A percentile compares a stretch with the other conserved stretches of the same genome.
Evolutionary conservation across 2,329 filamentous ascomycete species (phyloP).

Genomic region (Cladophialophora carrionii): DNA sequence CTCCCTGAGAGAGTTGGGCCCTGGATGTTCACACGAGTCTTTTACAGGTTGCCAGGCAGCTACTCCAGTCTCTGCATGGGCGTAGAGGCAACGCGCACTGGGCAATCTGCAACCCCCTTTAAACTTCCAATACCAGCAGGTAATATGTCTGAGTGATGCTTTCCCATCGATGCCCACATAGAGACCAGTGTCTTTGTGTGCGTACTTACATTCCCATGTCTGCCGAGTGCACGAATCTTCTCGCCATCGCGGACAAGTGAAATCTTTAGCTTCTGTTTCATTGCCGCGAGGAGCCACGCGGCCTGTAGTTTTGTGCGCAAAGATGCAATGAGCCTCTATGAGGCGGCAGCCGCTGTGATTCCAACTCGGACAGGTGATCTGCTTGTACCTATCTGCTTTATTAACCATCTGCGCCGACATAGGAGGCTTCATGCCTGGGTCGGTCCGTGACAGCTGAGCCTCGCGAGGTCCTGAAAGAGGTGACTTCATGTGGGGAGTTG

Average conservation of each 20-base stretch:
- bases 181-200: slow-evolving; percentile 32
- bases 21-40: background rate
- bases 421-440: background rate
- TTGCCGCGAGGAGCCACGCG: slow-evolving; percentile 12
- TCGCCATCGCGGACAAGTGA: slow-evolving; percentile 27
- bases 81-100: slow-evolving; percentile 22
- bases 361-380: slow-evolving; percentile 26
- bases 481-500: too few relatives aligned
- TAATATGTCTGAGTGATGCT: slow-evolving; percentile 29
- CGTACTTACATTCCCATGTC: slow-evolving; percentile 10
- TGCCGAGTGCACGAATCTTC: slow-evolving; percentile 10
- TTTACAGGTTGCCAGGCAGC: slow-evolving; percentile 22
- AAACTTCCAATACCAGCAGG: slow-evolving; percentile 29
- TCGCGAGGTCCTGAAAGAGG: background rate
- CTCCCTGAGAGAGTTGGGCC: slow-evolving; percentile 20
- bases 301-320: slow-evolving; percentile 30
- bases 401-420: too few relatives aligned
- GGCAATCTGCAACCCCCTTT: slow-evolving; percentile 13
- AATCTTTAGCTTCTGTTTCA: slow-evolving; percentile 20
- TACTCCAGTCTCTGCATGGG: slow-evolving; percentile 30
- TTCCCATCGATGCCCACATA: slow-evolving; percentile 22
- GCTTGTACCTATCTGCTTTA: slow-evolving; percentile 23
- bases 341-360: slow-evolving; percentile 15
- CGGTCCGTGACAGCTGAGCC: background rate
- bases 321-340: slow-evolving; percentile 29